Evolutionary conservation across 176 grass and related monocot species (phyloP).

Genomic region (Musa beccarii): DNA sequence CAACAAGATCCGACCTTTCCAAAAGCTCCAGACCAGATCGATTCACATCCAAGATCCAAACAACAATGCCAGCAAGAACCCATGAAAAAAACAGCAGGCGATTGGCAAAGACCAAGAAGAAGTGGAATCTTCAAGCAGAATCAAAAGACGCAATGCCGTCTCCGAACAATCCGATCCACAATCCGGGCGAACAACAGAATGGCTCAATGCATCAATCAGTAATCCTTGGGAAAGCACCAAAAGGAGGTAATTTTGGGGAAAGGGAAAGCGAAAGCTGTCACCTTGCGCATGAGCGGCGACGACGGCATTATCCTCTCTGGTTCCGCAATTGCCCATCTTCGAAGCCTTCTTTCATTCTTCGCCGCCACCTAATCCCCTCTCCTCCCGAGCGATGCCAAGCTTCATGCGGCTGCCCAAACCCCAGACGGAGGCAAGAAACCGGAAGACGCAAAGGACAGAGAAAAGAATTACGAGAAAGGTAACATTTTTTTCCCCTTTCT

Average conservation of each 20-base stretch:
- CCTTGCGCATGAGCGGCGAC: conserved; percentile 92
- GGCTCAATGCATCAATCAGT: conserved; percentile 4
- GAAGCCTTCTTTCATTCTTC: conserved; percentile 57
- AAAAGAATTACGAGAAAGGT: neutral
- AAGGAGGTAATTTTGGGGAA: neutral
- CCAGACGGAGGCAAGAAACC: neutral
- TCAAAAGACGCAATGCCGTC: neutral
- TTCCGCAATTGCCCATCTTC: conserved; percentile 94
- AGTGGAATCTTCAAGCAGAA: neutral
- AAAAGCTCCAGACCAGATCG: neutral
- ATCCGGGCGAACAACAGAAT: neutral
- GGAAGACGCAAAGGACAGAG: neutral
- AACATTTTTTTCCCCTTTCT: neutral
- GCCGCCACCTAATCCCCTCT: neutral
- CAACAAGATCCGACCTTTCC: neutral
- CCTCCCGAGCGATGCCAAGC: neutral
- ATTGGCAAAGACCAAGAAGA: neutral
- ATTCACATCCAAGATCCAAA: neutral
- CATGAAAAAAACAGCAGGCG: neutral
- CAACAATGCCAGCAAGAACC: neutral
- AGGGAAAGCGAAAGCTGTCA: conserved; percentile 17
- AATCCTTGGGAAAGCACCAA: neutral
- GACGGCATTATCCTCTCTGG: conserved; percentile 98
- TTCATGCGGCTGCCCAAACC: neutral
- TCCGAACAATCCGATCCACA: neutral